These are phyloP conservation scores for Lichtheimia ornata DNA, from an alignment of 371 early-diverging fungal genomes.

Conservation along the genomic window DNA sequence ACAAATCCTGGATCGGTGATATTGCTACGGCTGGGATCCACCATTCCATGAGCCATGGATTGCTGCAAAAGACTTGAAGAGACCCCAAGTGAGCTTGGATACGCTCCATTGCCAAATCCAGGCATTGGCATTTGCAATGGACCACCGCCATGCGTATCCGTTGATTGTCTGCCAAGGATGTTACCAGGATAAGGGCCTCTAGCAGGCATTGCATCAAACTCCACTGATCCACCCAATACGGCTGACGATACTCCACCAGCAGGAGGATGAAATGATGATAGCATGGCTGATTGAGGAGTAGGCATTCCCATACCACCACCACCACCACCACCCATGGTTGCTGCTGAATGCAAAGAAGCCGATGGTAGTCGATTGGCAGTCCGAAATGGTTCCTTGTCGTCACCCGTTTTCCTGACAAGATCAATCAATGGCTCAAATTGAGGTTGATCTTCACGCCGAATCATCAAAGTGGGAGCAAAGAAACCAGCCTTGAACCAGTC, in stretches of 20 bases:
- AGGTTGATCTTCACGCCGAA: slow-evolving; percentile 71
- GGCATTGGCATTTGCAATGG: too few relatives aligned
- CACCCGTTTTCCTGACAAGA: slow-evolving; percentile 60
- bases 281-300: neutral
- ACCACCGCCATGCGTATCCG: too few relatives aligned
- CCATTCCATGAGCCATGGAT: slow-evolving; percentile 21
- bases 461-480: slow-evolving; percentile 69
- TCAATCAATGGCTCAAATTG: slow-evolving; percentile 69
- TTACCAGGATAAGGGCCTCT: slow-evolving; percentile 13
- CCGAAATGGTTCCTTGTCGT: slow-evolving; percentile 68
- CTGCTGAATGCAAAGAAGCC: slow-evolving; percentile 5
- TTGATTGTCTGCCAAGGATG: too few relatives aligned
- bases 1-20: slow-evolving; percentile 17
- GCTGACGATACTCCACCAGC: neutral
- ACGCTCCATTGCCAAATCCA: too few relatives aligned
- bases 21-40: slow-evolving; percentile 12
- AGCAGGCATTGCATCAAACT: slow-evolving; percentile 19
- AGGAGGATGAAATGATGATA: neutral
- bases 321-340: too few relatives aligned
- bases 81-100: too few relatives aligned
- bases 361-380: slow-evolving; percentile 30
- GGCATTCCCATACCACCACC: neutral
- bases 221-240: slow-evolving; percentile 12
- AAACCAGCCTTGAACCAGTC: slow-evolving; percentile 87
- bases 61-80: too few relatives aligned